Evolutionary conservation across 2,329 filamentous ascomycete species (phyloP), one percentile per base, ranked within the genome.

Genomic region (Phyllosticta citriasiana): DNA sequence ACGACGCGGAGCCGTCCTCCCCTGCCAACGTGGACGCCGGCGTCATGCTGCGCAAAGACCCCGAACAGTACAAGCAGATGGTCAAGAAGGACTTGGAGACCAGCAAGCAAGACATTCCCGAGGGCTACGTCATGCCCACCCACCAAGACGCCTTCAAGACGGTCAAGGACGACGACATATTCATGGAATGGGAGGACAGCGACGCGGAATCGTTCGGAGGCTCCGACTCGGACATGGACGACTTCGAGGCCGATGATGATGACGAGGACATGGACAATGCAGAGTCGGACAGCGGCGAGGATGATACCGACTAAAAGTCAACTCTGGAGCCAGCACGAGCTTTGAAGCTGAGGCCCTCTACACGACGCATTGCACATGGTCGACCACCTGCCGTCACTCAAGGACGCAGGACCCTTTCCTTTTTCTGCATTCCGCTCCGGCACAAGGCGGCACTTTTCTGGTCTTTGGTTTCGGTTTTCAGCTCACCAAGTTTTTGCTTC

Each of bases 11-110:
- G 74, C 90, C 95, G 69, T 91, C 86, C 67, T 96, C 91, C 0
- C 91, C 94, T 0, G 94, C 93, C 65, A 97, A 97, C 72, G 92
- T 97, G 60, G 93, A 97, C 67, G 93, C 94, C 1, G 85, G 90
- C 62, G 88, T 97, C 25, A 83, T 91, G 79, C 87, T 95, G 69
- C 86, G 93, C 63, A 90, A 92, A 67, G 76, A 87, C 33, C 84
- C 85, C 0, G 78, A 79, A 1, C 74, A 79, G 33, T 99, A 96
- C 79, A 85, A 90, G 69, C 75, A 78, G 53, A 82, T 81, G 67
- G 90, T 93, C 1, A 80, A 77, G 64, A 82, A 84, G 53, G 84
- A 91, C 33, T 87, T 94, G 4, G 85, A 88, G 65, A 78, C 77
- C 54, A 92, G 89, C 12, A 89, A 89, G 76, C 77, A 81, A 65